phyloP scores from a whole-genome alignment of 257 asterid genomes.

The Capsicum pubescens region DNA sequence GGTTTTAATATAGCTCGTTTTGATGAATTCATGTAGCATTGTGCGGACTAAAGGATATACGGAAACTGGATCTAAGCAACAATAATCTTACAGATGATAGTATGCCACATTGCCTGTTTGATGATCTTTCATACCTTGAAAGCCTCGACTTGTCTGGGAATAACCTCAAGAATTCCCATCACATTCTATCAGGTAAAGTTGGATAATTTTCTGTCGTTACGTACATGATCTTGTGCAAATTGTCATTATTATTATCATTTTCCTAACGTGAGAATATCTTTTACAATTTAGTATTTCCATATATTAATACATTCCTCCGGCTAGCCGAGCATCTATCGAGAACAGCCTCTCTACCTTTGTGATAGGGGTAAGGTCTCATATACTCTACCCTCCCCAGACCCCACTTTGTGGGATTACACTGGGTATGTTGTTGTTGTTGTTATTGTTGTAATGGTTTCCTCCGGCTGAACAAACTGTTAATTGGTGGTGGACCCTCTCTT shows the following conservation, averaged over 20 bases:
- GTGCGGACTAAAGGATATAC: conserved; percentile 16
- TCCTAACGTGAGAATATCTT: background rate
- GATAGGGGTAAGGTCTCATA: background rate
- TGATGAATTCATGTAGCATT: background rate
- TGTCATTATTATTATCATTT: background rate
- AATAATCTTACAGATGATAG: conserved; percentile 18
- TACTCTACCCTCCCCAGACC: background rate
- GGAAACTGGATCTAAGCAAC: conserved; percentile 7
- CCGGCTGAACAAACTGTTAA: background rate
- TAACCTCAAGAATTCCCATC: conserved; percentile 27
- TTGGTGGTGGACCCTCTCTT: conserved; percentile 12
- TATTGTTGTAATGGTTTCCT: background rate
- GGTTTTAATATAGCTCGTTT: background rate
- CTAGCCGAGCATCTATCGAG: background rate
- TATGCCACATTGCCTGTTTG: conserved; percentile 27
- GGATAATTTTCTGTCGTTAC: background rate
- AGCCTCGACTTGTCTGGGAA: conserved; percentile 32
- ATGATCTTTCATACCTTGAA: conserved; percentile 23
- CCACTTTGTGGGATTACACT: background rate
- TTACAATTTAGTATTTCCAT: background rate
- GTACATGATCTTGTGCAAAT: background rate
- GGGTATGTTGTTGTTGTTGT: background rate
- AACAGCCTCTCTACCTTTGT: background rate
- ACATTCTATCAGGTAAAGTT: conserved; percentile 14
- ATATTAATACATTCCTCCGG: background rate